Evolutionary conservation across 1,284 basidiomycete species (phyloP).

Genomic region (Cryptococcus floricola): DNA sequence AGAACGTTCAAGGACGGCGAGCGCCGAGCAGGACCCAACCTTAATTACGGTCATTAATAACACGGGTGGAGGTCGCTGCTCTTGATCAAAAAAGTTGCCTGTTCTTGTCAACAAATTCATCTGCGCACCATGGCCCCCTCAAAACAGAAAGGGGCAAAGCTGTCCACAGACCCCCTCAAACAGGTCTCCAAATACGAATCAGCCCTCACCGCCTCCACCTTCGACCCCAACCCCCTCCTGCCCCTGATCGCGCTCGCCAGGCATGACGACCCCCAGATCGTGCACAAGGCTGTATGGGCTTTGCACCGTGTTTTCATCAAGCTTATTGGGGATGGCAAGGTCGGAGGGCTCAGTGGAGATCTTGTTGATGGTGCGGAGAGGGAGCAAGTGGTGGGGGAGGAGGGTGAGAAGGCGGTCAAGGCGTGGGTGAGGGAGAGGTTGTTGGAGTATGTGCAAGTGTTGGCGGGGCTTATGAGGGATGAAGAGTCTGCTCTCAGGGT

Average conservation of each 20-base stretch:
- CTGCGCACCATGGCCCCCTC: too few species aligned
- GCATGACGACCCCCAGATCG: conserved; percentile 52
- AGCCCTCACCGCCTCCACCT: conserved; percentile 35
- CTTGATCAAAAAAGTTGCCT: too few species aligned
- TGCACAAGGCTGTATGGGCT: conserved; percentile 74
- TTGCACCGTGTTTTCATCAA: conserved; percentile 73
- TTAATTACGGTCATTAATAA: too few species aligned
- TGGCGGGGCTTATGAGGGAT: conserved; percentile 68
- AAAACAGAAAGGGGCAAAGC: too few species aligned
- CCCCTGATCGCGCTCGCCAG: conserved; percentile 64
- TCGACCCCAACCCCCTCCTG: conserved; percentile 72
- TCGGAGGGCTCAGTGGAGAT: conserved; percentile 47
- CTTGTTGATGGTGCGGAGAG: conserved; percentile 11
- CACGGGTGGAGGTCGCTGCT: too few species aligned
- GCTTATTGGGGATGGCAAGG: conserved; percentile 60
- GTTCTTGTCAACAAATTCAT: too few species aligned
- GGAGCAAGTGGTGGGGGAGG: conserved; percentile 2
- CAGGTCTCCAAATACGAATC: conserved; percentile 36
- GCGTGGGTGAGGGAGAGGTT: conserved; percentile 70
- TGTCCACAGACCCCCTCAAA: too few species aligned
- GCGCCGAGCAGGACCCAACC: too few species aligned
- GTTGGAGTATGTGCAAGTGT: conserved; percentile 62
- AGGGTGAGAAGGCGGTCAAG: conserved; percentile 60
- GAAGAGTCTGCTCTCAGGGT: conserved; percentile 63
- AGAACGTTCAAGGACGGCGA: too few species aligned